phyloP scores from a whole-genome alignment of 768 basidiomycete species.

The Tephrocybe sp. region DNA sequence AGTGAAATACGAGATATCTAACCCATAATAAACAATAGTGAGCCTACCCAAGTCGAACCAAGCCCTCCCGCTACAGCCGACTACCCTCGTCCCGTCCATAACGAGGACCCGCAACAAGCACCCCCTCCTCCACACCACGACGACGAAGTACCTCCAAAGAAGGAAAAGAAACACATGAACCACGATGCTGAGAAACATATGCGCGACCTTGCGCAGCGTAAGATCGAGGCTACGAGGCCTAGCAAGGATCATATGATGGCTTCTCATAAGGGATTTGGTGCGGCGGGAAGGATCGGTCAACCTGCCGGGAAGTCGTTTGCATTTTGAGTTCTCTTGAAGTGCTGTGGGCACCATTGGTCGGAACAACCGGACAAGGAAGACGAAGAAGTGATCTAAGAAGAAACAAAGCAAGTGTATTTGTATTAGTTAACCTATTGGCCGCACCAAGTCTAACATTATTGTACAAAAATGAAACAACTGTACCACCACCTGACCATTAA shows the following conservation, averaged over 20 bases:
- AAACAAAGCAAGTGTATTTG: conserved; percentile 8
- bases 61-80: conserved; percentile 25
- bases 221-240: conserved; percentile 46
- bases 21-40: too few species aligned
- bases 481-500: background rate
- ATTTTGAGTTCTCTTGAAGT: too few species aligned
- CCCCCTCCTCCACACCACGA: conserved; percentile 35
- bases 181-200: conserved; percentile 44
- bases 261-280: conserved; percentile 36
- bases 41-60: conserved; percentile 14
- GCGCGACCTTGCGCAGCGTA: conserved; percentile 43
- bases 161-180: conserved; percentile 43
- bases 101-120: conserved; percentile 26
- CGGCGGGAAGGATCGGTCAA: conserved; percentile 53
- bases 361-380: background rate
- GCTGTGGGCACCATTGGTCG: too few species aligned
- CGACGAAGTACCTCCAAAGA: conserved; percentile 48
- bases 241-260: conserved; percentile 36
- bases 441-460: too few species aligned
- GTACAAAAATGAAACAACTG: background rate
- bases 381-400: background rate
- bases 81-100: conserved; percentile 54
- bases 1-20: background rate
- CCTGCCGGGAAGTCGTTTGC: conserved; percentile 46
- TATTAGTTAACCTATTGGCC: conserved; percentile 6